Evolutionary conservation across 2,329 filamentous ascomycete genomes (phyloP), one percentile per base, ranked within the genome.

Genomic region (Pseudonectria foliicola): DNA sequence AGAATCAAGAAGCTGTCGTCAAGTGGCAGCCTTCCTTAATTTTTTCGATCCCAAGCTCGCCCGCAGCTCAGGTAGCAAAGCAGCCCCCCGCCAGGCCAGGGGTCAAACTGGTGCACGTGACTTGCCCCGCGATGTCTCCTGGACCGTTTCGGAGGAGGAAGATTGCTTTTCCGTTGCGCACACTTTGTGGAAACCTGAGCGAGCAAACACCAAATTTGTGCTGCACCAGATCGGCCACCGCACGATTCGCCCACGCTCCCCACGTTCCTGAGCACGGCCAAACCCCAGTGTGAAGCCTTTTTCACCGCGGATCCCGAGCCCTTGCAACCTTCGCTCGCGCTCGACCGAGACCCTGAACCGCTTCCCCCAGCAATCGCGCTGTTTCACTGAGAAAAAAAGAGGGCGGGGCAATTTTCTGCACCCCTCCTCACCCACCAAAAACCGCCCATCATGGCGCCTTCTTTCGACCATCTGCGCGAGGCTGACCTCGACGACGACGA

Each of bases 381-480:
- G 39, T 40, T 38, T 43, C 34, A 40, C 44, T 40, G 41, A 21
- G 18, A 21, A 21, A 21, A 38, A 49, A 29, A 43, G 47, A 46
- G 53, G 57, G 60, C 60, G 60, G 59, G 60, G 58, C 60, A 59
- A 42, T 53, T 52, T 56, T 52, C 38, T 48, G 38, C 50, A 57
- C 56, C 57, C 57, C 56, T 55, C 53, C 51, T 45, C 43, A 38
- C 42, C 43, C 43, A 45, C 43, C 42, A 54, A 40, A 49, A 31
- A 50, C 47, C 42, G 53, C 55, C 67, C 71, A 88, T 64, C 68
- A 95, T 95, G 89, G 87, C 90, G 66, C 62, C 62, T 38, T 88
- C 86, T 61, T 96, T 94, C 66, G 86, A 95, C 60, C 85, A 88
- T 56, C 74, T 96, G 60, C 83, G 84, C 64, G 88, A 95, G 64